These are phyloP conservation scores for Haematococcus lacustris DNA, from an alignment of 139 green algal genomes.

Conservation along the genomic window DNA sequence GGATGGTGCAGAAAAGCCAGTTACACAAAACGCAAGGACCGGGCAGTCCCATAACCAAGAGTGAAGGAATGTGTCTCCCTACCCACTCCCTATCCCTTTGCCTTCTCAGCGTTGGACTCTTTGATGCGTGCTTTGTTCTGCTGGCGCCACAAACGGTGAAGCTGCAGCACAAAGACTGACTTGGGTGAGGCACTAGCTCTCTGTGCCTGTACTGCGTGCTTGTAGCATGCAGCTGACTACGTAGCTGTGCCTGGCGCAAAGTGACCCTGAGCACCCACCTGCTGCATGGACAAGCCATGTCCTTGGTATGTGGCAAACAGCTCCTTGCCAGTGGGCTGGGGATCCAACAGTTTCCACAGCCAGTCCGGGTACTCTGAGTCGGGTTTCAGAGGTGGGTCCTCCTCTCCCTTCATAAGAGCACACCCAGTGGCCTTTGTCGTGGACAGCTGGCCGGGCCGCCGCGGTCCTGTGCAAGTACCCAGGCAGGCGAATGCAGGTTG, in stretches of 20 bases:
- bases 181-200: background rate
- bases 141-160: conserved; percentile 42
- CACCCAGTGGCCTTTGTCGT: conserved; percentile 37
- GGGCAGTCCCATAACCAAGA: too few species aligned
- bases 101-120: conserved; percentile 30
- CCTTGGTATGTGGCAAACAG: conserved; percentile 39
- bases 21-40: too few species aligned
- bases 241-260: background rate
- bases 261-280: conserved; percentile 19
- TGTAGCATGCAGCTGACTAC: background rate
- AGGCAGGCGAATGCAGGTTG: background rate
- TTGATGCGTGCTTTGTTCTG: conserved; percentile 57
- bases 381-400: conserved; percentile 40
- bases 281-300: conserved; percentile 21
- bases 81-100: too few species aligned
- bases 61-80: too few species aligned
- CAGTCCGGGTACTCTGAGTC: conserved; percentile 53
- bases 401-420: conserved; percentile 43
- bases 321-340: conserved; percentile 32
- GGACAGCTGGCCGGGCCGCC: conserved; percentile 30
- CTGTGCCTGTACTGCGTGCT: background rate
- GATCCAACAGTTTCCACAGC: conserved; percentile 41
- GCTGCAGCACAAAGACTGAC: conserved; percentile 12
- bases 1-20: too few species aligned
- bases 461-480: conserved; percentile 23